Percentiles rank a stretch among this genome's conserved stretches.
These are phyloP conservation scores for Thalia dealbata DNA, from an alignment of 176 grass and related monocot genomes.

Conservation along the genomic window DNA sequence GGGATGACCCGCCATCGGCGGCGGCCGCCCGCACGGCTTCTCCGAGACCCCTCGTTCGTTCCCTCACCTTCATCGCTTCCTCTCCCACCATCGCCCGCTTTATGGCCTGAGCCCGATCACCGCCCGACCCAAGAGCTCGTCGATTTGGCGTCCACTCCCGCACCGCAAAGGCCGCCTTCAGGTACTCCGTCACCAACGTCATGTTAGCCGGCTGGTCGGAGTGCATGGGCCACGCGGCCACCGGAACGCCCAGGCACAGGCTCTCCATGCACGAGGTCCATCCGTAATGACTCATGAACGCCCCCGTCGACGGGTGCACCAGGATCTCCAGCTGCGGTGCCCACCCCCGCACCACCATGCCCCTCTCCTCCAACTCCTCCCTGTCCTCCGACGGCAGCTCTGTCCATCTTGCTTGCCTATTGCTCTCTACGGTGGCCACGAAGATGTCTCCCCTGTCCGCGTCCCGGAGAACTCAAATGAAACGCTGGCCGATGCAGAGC, in stretches of 20 bases:
- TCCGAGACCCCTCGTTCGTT: slow-evolving; percentile 26
- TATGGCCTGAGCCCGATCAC: slow-evolving; percentile 22
- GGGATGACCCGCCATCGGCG: slow-evolving; percentile 21
- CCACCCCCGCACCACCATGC: too few relatives aligned
- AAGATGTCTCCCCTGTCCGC: slow-evolving; percentile 37
- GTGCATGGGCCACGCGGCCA: slow-evolving; percentile 57
- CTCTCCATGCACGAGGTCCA: slow-evolving; percentile 72
- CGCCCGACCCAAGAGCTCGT: slow-evolving; percentile 1
- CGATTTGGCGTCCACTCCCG: slow-evolving; percentile 27
- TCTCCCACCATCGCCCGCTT: slow-evolving; percentile 25
- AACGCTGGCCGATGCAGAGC: slow-evolving; percentile 30
- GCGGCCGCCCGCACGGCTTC: slow-evolving; percentile 22
- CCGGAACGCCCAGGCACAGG: slow-evolving; percentile 39
- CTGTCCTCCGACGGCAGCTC: slow-evolving; percentile 19
- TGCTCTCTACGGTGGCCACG: neutral
- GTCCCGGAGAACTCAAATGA: slow-evolving; percentile 61
- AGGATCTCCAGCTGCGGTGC: slow-evolving; percentile 52
- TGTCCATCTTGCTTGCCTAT: neutral
- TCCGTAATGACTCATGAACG: slow-evolving; percentile 55
- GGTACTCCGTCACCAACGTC: slow-evolving; percentile 29
- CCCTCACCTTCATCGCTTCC: slow-evolving; percentile 2
- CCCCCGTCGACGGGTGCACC: slow-evolving; percentile 30
- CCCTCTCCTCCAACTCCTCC: too few relatives aligned
- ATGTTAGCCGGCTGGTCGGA: slow-evolving; percentile 48
- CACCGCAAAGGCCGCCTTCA: slow-evolving; percentile 31